phyloP scores from a whole-genome alignment of 805 yeast species.

The Cyberlindnera samutprakarnensis region DNA sequence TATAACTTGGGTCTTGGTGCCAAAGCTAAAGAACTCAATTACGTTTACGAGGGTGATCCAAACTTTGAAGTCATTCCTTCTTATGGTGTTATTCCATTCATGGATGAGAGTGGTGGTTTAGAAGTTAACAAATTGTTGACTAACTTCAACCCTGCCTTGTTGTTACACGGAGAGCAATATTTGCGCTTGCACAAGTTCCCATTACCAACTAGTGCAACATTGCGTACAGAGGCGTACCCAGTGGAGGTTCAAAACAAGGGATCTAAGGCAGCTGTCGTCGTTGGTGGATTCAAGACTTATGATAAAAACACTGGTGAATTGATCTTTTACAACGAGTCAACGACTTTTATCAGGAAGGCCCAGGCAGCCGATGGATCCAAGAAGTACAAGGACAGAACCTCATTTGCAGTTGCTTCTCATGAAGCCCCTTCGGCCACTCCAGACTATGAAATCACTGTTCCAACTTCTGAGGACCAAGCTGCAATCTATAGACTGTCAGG shows the following conservation, averaged over 20 bases:
- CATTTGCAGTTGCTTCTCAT: slow-evolving; percentile 59
- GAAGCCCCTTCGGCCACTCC: slow-evolving; percentile 57
- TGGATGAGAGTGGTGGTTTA: slow-evolving; percentile 52
- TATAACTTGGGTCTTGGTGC: slow-evolving; percentile 92
- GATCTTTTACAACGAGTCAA: slow-evolving; percentile 73
- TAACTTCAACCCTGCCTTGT: slow-evolving; percentile 81
- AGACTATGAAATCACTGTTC: slow-evolving; percentile 52
- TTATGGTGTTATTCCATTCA: slow-evolving; percentile 83
- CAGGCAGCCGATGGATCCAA: slow-evolving; percentile 38
- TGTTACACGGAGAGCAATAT: slow-evolving; percentile 94
- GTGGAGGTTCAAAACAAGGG: slow-evolving; percentile 79
- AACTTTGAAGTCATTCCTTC: slow-evolving; percentile 85
- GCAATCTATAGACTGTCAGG: slow-evolving; percentile 88
- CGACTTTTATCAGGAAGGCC: slow-evolving; percentile 74
- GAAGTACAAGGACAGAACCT: slow-evolving; percentile 37
- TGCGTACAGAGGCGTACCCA: slow-evolving; percentile 58
- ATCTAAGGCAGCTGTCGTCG: slow-evolving; percentile 69
- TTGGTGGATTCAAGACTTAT: slow-evolving; percentile 62
- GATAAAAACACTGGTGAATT: slow-evolving; percentile 64
- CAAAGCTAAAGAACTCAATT: slow-evolving; percentile 63
- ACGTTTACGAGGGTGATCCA: slow-evolving; percentile 66
- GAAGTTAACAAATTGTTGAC: slow-evolving; percentile 58
- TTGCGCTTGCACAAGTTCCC: slow-evolving; percentile 70
- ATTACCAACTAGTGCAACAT: slow-evolving; percentile 61
- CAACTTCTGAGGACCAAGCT: slow-evolving; percentile 68